A percentile compares a stretch with the other conserved stretches of the same genome.
Evolutionary conservation across 148 eudicot genomes (phyloP).

Genomic region (Rhododendron kiyosumense): DNA sequence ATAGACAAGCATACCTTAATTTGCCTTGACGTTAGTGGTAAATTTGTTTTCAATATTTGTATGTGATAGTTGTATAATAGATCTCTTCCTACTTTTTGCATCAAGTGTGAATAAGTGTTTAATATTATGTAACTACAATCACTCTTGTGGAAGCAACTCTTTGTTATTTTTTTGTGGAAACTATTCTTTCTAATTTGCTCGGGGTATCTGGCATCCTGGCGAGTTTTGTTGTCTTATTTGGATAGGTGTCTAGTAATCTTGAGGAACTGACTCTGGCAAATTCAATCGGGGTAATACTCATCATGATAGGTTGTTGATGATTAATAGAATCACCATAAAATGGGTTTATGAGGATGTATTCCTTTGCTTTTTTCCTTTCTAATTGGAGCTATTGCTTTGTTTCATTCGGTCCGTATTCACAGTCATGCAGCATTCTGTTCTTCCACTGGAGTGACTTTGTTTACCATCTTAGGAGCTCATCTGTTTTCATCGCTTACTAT

Average conservation of each 20-base stretch:
- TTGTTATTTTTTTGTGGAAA: not conserved
- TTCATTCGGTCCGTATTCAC: not conserved
- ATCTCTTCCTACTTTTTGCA: not conserved
- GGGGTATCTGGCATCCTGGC: not conserved
- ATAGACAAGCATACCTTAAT: not conserved
- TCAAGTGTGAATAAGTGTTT: not conserved
- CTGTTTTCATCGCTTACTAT: not conserved
- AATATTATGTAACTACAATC: not conserved
- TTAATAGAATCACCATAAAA: not conserved
- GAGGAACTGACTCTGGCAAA: not conserved
- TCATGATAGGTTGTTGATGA: not conserved
- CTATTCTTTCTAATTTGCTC: not conserved
- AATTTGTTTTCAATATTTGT: not conserved
- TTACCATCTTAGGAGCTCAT: not conserved
- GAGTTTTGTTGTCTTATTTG: not conserved
- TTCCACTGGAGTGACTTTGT: not conserved
- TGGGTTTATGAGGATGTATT: not conserved
- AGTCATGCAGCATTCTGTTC: not conserved
- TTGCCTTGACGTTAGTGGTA: not conserved
- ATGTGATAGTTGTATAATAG: not conserved
- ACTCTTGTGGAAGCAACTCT: not conserved
- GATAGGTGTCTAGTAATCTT: not conserved
- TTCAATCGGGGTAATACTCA: not conserved
- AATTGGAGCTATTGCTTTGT: not conserved
- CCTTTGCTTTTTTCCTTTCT: not conserved